Conservation (phyloP, 768 basidiomycete species). For the Leccinellum rugosiceps region DNA sequence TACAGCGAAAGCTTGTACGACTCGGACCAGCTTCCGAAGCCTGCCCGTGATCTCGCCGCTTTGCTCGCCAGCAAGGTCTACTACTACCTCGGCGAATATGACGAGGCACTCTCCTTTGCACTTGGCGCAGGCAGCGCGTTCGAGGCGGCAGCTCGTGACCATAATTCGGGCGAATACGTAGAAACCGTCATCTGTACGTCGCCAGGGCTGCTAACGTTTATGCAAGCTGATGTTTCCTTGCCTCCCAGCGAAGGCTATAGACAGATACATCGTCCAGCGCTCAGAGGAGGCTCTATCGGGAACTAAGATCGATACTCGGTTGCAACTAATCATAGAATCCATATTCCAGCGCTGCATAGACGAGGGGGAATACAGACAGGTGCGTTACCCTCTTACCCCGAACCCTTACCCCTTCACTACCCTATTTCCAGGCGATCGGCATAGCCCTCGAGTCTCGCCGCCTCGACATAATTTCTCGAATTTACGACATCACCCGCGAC, state of each 20-base stretch:
- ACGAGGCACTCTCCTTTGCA: constrained; percentile 94
- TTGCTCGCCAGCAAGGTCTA: constrained; percentile 97
- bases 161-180: constrained; percentile 79
- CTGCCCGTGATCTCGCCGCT: constrained; percentile 80
- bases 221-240: neutral
- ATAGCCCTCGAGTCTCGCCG: constrained; percentile 91
- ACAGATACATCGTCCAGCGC: constrained; percentile 80
- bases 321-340: constrained; percentile 82
- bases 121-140: constrained; percentile 88
- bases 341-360: constrained; percentile 84
- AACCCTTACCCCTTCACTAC: constrained; percentile 4
- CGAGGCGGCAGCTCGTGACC: constrained; percentile 61
- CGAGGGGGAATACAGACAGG: constrained; percentile 91
- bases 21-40: constrained; percentile 66
- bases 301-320: constrained; percentile 71
- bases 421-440: constrained; percentile 70
- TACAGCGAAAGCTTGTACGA: constrained; percentile 89
- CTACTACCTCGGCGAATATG: constrained; percentile 93
- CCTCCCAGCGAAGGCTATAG: constrained; percentile 84
- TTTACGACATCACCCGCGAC: constrained; percentile 75
- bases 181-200: constrained; percentile 92
- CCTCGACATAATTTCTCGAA: constrained; percentile 77
- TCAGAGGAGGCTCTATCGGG: constrained; percentile 47
- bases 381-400: constrained; percentile 28
- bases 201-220: neutral